Evolutionary conservation across 83 land plant genomes (phyloP), one percentile per base, ranked within the genome.

Genomic region (Diphasiastrum complanatum): DNA sequence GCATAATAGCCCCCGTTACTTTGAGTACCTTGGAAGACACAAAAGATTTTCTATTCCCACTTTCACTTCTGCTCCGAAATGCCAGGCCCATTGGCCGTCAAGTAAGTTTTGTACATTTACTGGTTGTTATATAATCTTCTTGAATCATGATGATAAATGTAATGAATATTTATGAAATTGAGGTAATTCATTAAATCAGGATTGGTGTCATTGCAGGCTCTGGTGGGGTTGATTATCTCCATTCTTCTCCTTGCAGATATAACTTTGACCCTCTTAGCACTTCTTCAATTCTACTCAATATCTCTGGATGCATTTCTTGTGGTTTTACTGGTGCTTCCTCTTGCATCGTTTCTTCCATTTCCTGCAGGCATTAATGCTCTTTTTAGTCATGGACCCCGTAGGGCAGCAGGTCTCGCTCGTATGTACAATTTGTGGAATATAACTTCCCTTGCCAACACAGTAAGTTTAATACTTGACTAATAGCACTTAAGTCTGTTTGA

Each of bases 351-450:
- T 23, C 72, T 78, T 49, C 99, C 99, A 3, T 83, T 86, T 58
- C 92, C 96, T 55, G 91, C 96, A 56, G 97, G 98, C 22, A 89
- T 92, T 20, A 85, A 78, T 77, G 95, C 96, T 1, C 79, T 92
- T 36, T 92, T 88, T 48, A 92, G 88, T 68, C 98, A 92, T 68
- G 98, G 96, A 23, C 88, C 97, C 12, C 79, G 81, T 30, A 62
- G 84, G 33, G 76, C 97, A 31, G 91, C 95, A 22, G 90, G 78
- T 31, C 95, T 85, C 55, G 83, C 97, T 33, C 86, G 87, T 45
- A 79, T 85, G 26, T 91, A 87, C 68, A 88, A 86, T 46, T 61
- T 91, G 36, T 91, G 97, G 97, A 91, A 91, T 66, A 58, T 87
- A 5, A 87, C 85, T 18, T 91, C 97, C 26, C 35, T 87, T 51